Evolutionary conservation across 768 basidiomycete species (phyloP).

Genomic region (Leccinellum rugosiceps): DNA sequence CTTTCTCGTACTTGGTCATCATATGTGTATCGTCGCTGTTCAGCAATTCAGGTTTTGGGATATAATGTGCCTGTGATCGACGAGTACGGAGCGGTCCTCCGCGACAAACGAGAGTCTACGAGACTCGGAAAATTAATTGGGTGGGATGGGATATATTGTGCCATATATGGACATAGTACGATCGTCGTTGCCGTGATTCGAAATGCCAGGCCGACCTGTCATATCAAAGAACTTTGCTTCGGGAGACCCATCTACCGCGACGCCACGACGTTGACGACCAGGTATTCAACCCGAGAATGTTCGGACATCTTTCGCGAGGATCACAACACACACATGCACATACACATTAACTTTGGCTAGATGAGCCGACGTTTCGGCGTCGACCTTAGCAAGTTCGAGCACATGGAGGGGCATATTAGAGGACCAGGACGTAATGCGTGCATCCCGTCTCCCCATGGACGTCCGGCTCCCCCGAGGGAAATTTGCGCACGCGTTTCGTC

Average conservation of each 20-base stretch:
- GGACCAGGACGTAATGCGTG: conserved; percentile 10
- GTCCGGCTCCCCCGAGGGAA: not conserved
- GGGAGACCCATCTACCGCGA: conserved; percentile 6
- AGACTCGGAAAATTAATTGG: not conserved
- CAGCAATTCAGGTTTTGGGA: not conserved
- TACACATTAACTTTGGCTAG: not conserved
- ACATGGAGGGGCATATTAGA: conserved; percentile 4
- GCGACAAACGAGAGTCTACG: not conserved
- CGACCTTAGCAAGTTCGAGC: conserved; percentile 10
- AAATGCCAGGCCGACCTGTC: conserved; percentile 10
- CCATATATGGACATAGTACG: conserved; percentile 5
- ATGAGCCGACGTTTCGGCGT: not conserved
- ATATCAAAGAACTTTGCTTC: not conserved
- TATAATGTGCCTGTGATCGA: not conserved
- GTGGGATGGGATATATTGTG: not conserved
- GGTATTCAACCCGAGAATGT: conserved; percentile 1
- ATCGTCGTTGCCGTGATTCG: conserved; percentile 18
- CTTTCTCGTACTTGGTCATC: not conserved
- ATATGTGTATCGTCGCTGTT: not conserved
- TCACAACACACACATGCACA: conserved; percentile 6
- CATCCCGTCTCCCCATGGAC: not conserved
- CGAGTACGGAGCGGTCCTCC: not conserved
- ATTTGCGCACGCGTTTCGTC: not conserved
- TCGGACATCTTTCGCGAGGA: conserved; percentile 3
- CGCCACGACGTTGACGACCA: conserved; percentile 1